Percentiles rank a stretch among this genome's conserved stretches.
These are phyloP conservation scores for Phytophthora tentaculata DNA, from an alignment of 352 stramenopile genomes.

Conservation along the genomic window DNA sequence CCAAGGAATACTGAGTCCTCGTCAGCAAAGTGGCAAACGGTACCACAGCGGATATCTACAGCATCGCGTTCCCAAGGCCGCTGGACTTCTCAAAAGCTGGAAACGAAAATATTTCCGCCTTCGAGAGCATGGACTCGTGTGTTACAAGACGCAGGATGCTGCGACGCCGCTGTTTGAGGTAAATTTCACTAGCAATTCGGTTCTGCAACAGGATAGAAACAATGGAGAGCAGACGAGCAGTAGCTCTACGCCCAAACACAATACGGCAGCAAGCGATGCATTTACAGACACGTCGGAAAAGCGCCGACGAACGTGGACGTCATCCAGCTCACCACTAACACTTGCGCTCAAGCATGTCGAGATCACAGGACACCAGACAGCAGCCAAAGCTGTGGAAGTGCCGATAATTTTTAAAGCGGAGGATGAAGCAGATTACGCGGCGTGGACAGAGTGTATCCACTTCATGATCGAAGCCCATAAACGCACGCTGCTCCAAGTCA, in stretches of 20 bases:
- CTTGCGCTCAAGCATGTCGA: constrained; percentile 63
- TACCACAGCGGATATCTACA: constrained; percentile 66
- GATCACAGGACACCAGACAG: constrained; percentile 44
- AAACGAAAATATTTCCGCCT: constrained; percentile 79
- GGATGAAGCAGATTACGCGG: constrained; percentile 43
- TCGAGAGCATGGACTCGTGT: constrained; percentile 67
- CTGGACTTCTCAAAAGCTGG: constrained; percentile 71
- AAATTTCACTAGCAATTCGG: constrained; percentile 55
- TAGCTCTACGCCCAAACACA: neutral
- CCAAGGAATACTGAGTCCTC: constrained; percentile 59
- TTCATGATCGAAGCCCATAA: constrained; percentile 62
- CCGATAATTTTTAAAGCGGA: constrained; percentile 62
- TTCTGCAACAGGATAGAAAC: constrained; percentile 39
- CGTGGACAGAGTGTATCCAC: constrained; percentile 57
- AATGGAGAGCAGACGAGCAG: neutral
- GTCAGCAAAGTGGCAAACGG: constrained; percentile 57
- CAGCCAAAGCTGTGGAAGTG: constrained; percentile 47
- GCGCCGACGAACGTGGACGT: constrained; percentile 10
- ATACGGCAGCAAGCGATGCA: neutral
- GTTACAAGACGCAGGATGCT: constrained; percentile 60
- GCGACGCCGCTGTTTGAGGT: constrained; percentile 66
- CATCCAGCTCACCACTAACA: constrained; percentile 34
- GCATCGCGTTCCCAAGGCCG: constrained; percentile 60
- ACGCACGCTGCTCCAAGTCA: constrained; percentile 28
- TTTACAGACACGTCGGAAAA: constrained; percentile 15